A percentile compares a stretch with the other conserved stretches of the same genome.
These are phyloP conservation scores for Alternaria viburni DNA, from an alignment of 2,329 filamentous ascomycete species.

Conservation along the genomic window DNA sequence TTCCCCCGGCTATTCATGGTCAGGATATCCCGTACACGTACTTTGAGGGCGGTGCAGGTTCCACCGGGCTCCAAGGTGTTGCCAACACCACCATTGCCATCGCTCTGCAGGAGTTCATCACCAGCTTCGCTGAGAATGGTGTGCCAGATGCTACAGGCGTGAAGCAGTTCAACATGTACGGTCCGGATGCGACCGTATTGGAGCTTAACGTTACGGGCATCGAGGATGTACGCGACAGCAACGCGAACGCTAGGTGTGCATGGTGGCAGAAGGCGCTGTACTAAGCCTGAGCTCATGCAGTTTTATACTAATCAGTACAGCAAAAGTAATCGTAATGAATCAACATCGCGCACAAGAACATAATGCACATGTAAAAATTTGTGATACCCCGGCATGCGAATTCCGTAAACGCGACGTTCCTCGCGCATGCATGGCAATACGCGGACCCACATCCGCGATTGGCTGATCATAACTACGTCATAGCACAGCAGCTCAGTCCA, in stretches of 20 bases:
- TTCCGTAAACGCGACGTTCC: conserved; percentile 8
- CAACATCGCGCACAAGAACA: neutral
- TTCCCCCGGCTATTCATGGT: conserved; percentile 61
- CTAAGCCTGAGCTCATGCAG: conserved; percentile 11
- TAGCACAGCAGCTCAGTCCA: conserved; percentile 11
- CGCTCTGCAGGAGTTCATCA: conserved; percentile 56
- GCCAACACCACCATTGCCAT: conserved; percentile 48
- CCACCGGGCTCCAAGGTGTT: conserved; percentile 16
- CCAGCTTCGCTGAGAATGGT: conserved; percentile 51
- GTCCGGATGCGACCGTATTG: conserved; percentile 52
- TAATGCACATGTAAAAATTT: neutral
- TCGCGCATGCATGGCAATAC: neutral
- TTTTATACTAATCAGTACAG: neutral
- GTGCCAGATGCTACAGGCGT: conserved; percentile 48
- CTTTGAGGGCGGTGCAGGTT: conserved; percentile 50
- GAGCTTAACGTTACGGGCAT: conserved; percentile 54
- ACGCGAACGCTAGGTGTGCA: conserved; percentile 56
- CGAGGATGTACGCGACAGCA: conserved; percentile 52
- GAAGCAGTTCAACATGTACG: conserved; percentile 57
- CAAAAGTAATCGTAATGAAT: conserved; percentile 1
- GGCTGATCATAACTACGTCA: conserved; percentile 33
- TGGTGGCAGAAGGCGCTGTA: conserved; percentile 62
- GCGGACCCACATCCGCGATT: conserved; percentile 9
- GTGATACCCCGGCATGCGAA: neutral
- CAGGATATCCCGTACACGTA: conserved; percentile 61